Conservation (phyloP, 257 asterid species). For the Scutellaria baicalensis region DNA sequence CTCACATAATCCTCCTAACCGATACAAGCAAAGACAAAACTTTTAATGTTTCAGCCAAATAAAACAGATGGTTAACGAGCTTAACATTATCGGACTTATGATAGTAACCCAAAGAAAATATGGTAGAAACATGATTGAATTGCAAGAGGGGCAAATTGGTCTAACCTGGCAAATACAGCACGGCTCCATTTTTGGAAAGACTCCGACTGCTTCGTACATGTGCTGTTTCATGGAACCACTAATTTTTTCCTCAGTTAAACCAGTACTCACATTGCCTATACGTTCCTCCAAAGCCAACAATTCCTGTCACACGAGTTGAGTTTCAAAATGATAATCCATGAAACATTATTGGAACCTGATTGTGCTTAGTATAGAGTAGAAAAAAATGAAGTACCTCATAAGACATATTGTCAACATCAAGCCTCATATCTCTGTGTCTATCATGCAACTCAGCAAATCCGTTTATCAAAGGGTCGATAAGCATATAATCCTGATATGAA, state of each 20-base stretch:
- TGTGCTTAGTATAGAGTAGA: background rate
- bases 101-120: too few species aligned
- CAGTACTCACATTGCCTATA: constrained; percentile 84
- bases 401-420: constrained; percentile 89
- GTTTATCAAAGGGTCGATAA: constrained; percentile 53
- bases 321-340: background rate
- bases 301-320: constrained; percentile 42
- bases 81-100: too few species aligned
- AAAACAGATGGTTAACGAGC: background rate
- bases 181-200: constrained; percentile 46
- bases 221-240: constrained; percentile 38
- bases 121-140: background rate
- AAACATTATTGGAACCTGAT: background rate
- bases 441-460: constrained; percentile 65
- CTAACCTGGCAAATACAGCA: constrained; percentile 90
- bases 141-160: background rate
- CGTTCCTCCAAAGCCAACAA: constrained; percentile 84
- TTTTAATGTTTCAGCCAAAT: background rate
- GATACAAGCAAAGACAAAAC: background rate
- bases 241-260: constrained; percentile 58
- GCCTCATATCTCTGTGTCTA: constrained; percentile 87
- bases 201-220: constrained; percentile 22
- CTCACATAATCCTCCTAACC: constrained; percentile 56
- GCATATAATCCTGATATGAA: constrained; percentile 50
- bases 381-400: constrained; percentile 59